A percentile compares a stretch with the other conserved stretches of the same genome.
Conservation (phyloP, 2,329 filamentous ascomycete genomes). For the Fusarium sulawesiense region DNA sequence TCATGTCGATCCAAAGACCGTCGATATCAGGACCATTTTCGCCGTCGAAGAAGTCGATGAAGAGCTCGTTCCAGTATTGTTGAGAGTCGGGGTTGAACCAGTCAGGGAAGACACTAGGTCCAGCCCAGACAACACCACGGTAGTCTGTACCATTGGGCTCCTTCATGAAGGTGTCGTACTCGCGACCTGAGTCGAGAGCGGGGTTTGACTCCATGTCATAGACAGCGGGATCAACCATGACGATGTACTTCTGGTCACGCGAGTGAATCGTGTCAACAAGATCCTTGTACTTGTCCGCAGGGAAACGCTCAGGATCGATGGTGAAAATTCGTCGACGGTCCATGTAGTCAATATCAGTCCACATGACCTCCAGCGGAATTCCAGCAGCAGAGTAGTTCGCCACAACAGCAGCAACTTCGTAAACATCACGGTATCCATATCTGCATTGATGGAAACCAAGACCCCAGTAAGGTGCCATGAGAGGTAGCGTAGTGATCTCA, state of each 20-base stretch:
- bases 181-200: constrained; percentile 52
- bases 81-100: constrained; percentile 76
- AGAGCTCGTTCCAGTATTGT: constrained; percentile 76
- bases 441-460: constrained; percentile 72
- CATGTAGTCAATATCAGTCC: constrained; percentile 60
- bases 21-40: constrained; percentile 78
- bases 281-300: constrained; percentile 70
- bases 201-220: constrained; percentile 59
- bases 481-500: constrained; percentile 65
- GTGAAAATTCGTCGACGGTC: constrained; percentile 62
- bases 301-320: constrained; percentile 72
- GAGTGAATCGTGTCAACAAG: constrained; percentile 74
- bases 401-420: constrained; percentile 73
- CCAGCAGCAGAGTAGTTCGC: constrained; percentile 73
- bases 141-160: constrained; percentile 65
- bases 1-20: constrained; percentile 80
- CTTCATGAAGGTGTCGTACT: constrained; percentile 60
- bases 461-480: constrained; percentile 73
- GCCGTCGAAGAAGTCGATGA: constrained; percentile 71
- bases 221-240: constrained; percentile 83
- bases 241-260: constrained; percentile 75
- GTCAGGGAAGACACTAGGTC: constrained; percentile 76
- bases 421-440: constrained; percentile 73
- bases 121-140: constrained; percentile 81
- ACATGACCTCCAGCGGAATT: constrained; percentile 70